Evolutionary conservation across 495 filamentous ascomycete genomes (phyloP).

Genomic region (Acidomyces sp.): DNA sequence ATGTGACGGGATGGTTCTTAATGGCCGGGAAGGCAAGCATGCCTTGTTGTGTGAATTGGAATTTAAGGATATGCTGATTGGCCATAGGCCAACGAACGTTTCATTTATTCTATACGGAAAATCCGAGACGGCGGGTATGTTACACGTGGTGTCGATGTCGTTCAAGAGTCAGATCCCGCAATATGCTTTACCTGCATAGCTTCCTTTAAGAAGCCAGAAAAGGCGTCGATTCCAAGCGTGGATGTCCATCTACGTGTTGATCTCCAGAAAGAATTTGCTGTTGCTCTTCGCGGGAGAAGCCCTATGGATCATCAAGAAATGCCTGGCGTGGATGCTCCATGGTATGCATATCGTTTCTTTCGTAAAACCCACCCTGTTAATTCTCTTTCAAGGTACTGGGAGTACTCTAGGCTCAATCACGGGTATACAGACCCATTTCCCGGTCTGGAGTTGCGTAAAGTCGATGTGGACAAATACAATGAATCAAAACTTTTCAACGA

Average conservation of each 20-base stretch:
- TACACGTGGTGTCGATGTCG: slow-evolving; percentile 46
- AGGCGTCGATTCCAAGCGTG: slow-evolving; percentile 24
- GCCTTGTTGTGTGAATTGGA: slow-evolving; percentile 24
- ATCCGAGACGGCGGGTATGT: slow-evolving; percentile 46
- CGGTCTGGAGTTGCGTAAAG: slow-evolving; percentile 47
- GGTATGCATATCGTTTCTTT: slow-evolving; percentile 29
- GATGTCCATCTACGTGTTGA: slow-evolving; percentile 32
- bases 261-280: slow-evolving; percentile 28
- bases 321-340: slow-evolving; percentile 37
- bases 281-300: slow-evolving; percentile 30
- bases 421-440: slow-evolving; percentile 35
- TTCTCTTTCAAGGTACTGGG: too few relatives aligned
- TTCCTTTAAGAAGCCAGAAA: slow-evolving; percentile 47
- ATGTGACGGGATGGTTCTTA: slow-evolving; percentile 58
- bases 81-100: slow-evolving; percentile 37
- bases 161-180: slow-evolving; percentile 35
- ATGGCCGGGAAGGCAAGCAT: slow-evolving; percentile 37
- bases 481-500: slow-evolving; percentile 35
- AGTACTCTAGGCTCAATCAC: slow-evolving; percentile 7
- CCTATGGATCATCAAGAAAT: slow-evolving; percentile 30
- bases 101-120: slow-evolving; percentile 43
- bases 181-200: slow-evolving; percentile 48
- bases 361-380: too few relatives aligned
- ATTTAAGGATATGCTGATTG: background rate
- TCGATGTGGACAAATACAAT: slow-evolving; percentile 49